These are phyloP conservation scores for Phytophthora colocasiae DNA, from an alignment of 352 stramenopile species.

Conservation along the genomic window DNA sequence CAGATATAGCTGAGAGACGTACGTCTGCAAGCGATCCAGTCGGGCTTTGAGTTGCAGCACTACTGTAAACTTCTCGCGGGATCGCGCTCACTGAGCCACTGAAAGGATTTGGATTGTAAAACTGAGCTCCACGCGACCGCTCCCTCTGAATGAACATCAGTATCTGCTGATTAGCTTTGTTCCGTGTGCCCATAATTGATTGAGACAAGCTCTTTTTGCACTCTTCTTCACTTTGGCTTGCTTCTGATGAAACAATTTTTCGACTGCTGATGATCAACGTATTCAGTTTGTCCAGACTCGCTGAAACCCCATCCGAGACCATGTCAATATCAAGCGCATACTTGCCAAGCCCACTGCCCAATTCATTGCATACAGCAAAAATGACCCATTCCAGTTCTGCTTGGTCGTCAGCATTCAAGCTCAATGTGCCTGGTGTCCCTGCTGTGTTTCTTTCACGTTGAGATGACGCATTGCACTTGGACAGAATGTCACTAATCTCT, in stretches of 20 bases:
- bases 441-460: neutral
- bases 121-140: constrained; percentile 51
- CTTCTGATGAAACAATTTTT: constrained; percentile 30
- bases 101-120: constrained; percentile 51
- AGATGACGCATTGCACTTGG: constrained; percentile 21
- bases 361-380: constrained; percentile 80
- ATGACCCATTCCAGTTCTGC: constrained; percentile 81
- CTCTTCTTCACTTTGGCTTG: constrained; percentile 18
- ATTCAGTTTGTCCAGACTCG: constrained; percentile 80
- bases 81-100: constrained; percentile 6
- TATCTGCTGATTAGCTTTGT: constrained; percentile 53
- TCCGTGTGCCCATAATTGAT: constrained; percentile 1
- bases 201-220: constrained; percentile 1
- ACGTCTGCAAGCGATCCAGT: constrained; percentile 24
- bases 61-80: neutral
- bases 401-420: constrained; percentile 61
- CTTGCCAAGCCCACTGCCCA: constrained; percentile 73
- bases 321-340: constrained; percentile 74
- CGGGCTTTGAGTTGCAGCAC: neutral
- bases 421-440: neutral
- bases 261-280: constrained; percentile 51
- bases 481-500: constrained; percentile 76
- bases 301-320: constrained; percentile 59
- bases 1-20: constrained; percentile 33
- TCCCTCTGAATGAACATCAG: constrained; percentile 68